A percentile compares a stretch with the other conserved stretches of the same genome.
Evolutionary conservation across 495 filamentous ascomycete species (phyloP).

Genomic region (Xylaria venustula): DNA sequence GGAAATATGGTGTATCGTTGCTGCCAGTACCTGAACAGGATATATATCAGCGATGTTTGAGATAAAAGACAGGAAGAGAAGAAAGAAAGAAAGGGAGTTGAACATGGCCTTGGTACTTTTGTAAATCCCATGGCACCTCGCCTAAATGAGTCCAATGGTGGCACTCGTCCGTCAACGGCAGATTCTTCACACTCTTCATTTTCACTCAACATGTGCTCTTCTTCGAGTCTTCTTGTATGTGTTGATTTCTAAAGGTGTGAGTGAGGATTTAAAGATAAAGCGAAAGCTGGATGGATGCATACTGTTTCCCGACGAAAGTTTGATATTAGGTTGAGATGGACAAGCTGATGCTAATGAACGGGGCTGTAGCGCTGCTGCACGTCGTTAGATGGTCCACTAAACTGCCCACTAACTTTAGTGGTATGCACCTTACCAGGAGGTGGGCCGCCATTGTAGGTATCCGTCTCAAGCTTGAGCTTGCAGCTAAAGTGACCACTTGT

Average conservation of each 20-base stretch:
- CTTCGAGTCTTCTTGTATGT: background rate
- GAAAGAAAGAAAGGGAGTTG: background rate
- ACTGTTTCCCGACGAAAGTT: background rate
- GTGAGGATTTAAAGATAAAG: no score
- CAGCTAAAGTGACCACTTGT: conserved; percentile 7
- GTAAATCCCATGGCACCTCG: conserved; percentile 72
- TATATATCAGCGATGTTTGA: background rate
- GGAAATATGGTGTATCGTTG: conserved; percentile 85
- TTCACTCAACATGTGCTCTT: conserved; percentile 3
- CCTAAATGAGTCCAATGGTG: conserved; percentile 62
- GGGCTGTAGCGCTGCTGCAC: background rate
- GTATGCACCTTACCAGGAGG: no score
- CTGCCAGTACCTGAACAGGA: conserved; percentile 69
- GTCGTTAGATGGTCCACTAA: background rate
- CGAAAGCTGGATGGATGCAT: no score
- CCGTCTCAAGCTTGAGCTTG: background rate
- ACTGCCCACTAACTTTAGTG: no score
- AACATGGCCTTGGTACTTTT: conserved; percentile 55
- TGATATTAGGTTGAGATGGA: background rate
- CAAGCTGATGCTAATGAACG: no score
- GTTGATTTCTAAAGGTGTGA: no score
- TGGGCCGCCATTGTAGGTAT: no score
- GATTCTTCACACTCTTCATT: conserved; percentile 31
- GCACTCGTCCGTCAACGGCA: conserved; percentile 52
- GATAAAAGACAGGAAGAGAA: background rate